Percentiles rank a stretch among this genome's conserved stretches.
These are phyloP conservation scores for Globisporangium polare DNA, from an alignment of 352 stramenopile genomes.

Conservation along the genomic window DNA sequence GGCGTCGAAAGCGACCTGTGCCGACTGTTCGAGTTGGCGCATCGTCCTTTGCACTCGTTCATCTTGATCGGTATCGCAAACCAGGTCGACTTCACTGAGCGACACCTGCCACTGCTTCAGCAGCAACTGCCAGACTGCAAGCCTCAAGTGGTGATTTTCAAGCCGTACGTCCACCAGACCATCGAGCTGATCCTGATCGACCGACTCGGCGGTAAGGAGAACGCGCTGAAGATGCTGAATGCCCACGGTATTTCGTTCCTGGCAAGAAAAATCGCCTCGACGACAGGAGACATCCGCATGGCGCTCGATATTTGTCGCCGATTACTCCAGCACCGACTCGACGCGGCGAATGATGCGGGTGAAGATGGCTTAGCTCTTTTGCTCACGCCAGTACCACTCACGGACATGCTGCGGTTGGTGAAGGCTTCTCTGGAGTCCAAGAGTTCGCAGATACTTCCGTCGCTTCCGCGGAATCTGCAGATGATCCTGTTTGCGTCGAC, in stretches of 20 bases:
- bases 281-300: conserved; percentile 68
- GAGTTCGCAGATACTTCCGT: conserved; percentile 45
- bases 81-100: conserved; percentile 82
- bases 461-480: conserved; percentile 72
- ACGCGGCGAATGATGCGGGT: conserved; percentile 18
- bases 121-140: conserved; percentile 46
- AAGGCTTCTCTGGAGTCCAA: conserved; percentile 72
- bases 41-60: conserved; percentile 53
- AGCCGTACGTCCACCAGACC: conserved; percentile 72
- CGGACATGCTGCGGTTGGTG: conserved; percentile 68
- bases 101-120: conserved; percentile 58
- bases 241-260: conserved; percentile 72
- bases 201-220: conserved; percentile 46
- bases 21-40: conserved; percentile 73
- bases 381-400: conserved; percentile 43
- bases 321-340: conserved; percentile 42
- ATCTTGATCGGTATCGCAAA: conserved; percentile 82
- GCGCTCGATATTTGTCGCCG: conserved; percentile 72
- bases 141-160: conserved; percentile 70
- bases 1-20: conserved; percentile 67
- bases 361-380: conserved; percentile 1
- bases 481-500: conserved; percentile 80
- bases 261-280: conserved; percentile 74
- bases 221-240: conserved; percentile 53
- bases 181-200: conserved; percentile 76